Percentiles rank a stretch among this genome's conserved stretches.
These are phyloP conservation scores for Tubosaeta brunneosetosa DNA, from an alignment of 768 basidiomycete genomes.

Conservation along the genomic window DNA sequence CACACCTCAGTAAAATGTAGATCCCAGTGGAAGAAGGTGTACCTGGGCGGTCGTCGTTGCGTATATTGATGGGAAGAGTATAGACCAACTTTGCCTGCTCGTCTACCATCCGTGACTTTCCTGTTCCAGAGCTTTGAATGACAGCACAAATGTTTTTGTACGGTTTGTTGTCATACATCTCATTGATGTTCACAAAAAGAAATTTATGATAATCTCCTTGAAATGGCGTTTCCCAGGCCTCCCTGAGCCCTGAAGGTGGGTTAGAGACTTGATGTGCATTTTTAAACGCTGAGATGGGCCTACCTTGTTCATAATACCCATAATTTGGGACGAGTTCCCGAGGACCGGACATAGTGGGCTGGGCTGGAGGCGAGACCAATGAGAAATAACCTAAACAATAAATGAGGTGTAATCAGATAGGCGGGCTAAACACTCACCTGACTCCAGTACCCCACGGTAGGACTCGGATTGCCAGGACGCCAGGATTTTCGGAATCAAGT, in stretches of 20 bases:
- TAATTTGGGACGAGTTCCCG: too few relatives aligned
- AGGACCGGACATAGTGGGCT: neutral
- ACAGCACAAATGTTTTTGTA: neutral
- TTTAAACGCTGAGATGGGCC: neutral
- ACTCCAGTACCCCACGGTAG: neutral
- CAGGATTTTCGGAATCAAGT: neutral
- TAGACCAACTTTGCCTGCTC: slow-evolving; percentile 6
- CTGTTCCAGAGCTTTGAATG: slow-evolving; percentile 2
- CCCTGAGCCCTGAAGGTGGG: neutral
- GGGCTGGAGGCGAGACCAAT: neutral
- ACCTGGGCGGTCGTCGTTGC: neutral
- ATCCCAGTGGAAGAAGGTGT: neutral
- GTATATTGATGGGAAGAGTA: slow-evolving; percentile 5
- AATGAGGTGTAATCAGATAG: neutral
- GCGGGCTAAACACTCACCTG: neutral
- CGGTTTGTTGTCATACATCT: neutral
- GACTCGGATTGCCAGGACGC: neutral
- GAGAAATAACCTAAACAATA: neutral
- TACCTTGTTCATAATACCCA: neutral
- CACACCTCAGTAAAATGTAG: neutral
- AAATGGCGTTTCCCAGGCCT: neutral
- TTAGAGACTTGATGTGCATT: neutral
- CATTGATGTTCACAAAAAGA: neutral
- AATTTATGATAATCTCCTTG: neutral
- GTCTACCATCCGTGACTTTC: slow-evolving; percentile 8